Evolutionary conservation across 2,329 filamentous ascomycete genomes (phyloP), one percentile per base, ranked within the genome.

Genomic region (Fusarium sp.): DNA sequence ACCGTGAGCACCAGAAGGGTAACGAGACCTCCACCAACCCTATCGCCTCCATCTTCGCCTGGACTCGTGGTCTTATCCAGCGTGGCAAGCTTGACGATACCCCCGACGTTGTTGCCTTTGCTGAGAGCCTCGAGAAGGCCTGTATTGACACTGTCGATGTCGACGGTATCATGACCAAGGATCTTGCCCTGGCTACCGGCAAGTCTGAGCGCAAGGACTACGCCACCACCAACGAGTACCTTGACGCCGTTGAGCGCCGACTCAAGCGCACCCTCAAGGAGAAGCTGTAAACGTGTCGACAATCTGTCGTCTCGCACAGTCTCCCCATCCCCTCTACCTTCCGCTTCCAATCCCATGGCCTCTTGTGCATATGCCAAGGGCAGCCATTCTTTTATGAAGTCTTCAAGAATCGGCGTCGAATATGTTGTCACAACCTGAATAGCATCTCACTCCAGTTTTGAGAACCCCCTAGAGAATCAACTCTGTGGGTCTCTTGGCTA

Each of bases 121-220:
- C 95, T 61, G 92, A 98, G 84, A 88, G 87, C 77, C 88, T 99
- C 56, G 96, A 99, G 87, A 87, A 92, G 81, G 96, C 96, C 37
- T 97, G 96, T 80, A 86, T 97, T 62, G 94, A 98, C 80, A 95
- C 95, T 26, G 96, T 99, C 72, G 92, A 98, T 79, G 81, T 92
- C 61, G 95, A 98, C 78, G 92, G 92, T 67, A 92, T 98, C 84
- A 99, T 98, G 96, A 99, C 96, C 80, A 99, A 99, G 89, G 96
- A 99, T 82, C 83, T 99, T 74, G 96, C 96, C n/a, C 88, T 98
- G 62, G 92, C 94, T 48, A 96, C 92, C 79, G 96, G 96, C 75
- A 94, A 94, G 86, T 94, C 91, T 75, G 90, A 88, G 65, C 88
- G 92, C 71, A 88, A 88, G 74, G 90, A 93, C 77, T 98, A 94